Conservation (phyloP, 2,329 filamentous ascomycete genomes). For the Epichloe aotearoae region DNA sequence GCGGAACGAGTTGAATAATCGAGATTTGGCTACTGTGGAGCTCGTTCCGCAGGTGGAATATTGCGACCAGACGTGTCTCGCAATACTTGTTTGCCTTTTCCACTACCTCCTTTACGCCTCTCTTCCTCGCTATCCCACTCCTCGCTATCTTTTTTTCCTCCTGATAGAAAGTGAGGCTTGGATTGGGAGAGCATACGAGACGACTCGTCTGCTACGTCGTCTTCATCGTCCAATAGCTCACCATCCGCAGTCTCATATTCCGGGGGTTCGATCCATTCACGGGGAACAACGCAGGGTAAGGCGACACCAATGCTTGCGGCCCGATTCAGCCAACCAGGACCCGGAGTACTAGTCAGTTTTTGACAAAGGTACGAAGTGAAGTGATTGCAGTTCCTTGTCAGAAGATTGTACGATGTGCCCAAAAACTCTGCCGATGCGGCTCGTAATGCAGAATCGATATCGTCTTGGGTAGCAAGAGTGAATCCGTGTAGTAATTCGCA, state of each 20-base stretch:
- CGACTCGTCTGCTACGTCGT: conserved; percentile 35
- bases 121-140: conserved; percentile 35
- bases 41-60: conserved; percentile 39
- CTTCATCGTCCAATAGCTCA: conserved; percentile 48
- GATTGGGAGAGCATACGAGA: conserved; percentile 42
- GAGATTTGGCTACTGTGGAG: conserved; percentile 20
- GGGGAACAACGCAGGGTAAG: conserved; percentile 68
- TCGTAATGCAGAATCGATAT: conserved; percentile 59
- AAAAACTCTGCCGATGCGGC: conserved; percentile 58
- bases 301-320: conserved; percentile 74
- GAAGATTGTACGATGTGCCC: conserved; percentile 65
- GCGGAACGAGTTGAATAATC: conserved; percentile 3
- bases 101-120: conserved; percentile 23
- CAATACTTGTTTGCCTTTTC: conserved; percentile 31
- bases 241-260: conserved; percentile 63
- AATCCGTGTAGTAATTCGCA: conserved; percentile 68
- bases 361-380: conserved; percentile 69
- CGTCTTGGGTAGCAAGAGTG: conserved; percentile 52
- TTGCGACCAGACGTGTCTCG: conserved; percentile 37
- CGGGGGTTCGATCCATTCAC: conserved; percentile 73
- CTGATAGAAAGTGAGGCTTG: conserved; percentile 18
- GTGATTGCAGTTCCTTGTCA: conserved; percentile 81
- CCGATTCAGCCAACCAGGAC: conserved; percentile 67
- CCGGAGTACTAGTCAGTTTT: conserved; percentile 55
- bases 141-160: conserved; percentile 13